phyloP scores from a whole-genome alignment of 371 early-diverging fungal genomes.

The Mucor ambiguus region DNA sequence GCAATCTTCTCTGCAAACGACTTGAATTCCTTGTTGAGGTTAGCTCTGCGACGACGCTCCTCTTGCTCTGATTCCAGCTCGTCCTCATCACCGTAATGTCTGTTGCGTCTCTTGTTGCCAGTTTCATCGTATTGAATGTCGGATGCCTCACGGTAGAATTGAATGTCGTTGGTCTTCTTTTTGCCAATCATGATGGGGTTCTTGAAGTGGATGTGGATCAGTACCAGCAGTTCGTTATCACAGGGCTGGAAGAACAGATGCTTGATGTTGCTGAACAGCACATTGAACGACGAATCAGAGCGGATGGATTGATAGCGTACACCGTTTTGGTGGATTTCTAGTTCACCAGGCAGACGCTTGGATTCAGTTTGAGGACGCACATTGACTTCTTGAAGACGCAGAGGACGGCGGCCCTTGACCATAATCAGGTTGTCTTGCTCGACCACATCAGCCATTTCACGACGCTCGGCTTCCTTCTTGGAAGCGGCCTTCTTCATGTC shows the following conservation, averaged over 20 bases:
- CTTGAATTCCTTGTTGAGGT: slow-evolving; percentile 95
- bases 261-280: slow-evolving; percentile 98
- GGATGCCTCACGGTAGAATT: slow-evolving; percentile 98
- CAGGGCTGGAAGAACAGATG: slow-evolving; percentile 99
- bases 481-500: slow-evolving; percentile 90
- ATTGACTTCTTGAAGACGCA: slow-evolving; percentile 85
- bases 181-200: slow-evolving; percentile 97
- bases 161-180: slow-evolving; percentile 98
- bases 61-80: slow-evolving; percentile 96
- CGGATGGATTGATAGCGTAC: slow-evolving; percentile 87
- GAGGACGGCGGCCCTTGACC: slow-evolving; percentile 79
- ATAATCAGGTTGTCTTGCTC: slow-evolving; percentile 91
- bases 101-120: slow-evolving; percentile 86
- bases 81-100: slow-evolving; percentile 96
- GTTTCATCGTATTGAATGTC: slow-evolving; percentile 98
- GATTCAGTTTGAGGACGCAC: slow-evolving; percentile 85
- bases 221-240: slow-evolving; percentile 92
- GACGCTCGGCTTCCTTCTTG: slow-evolving; percentile 91
- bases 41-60: slow-evolving; percentile 85
- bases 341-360: slow-evolving; percentile 88
- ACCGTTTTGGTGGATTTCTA: slow-evolving; percentile 96
- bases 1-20: slow-evolving; percentile 92
- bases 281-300: slow-evolving; percentile 83
- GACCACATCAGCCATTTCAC: slow-evolving; percentile 95
- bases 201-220: slow-evolving; percentile 97